Base-by-base conservation (phyloP, 345 rosid species). In the Heritiera fomes region DNA sequence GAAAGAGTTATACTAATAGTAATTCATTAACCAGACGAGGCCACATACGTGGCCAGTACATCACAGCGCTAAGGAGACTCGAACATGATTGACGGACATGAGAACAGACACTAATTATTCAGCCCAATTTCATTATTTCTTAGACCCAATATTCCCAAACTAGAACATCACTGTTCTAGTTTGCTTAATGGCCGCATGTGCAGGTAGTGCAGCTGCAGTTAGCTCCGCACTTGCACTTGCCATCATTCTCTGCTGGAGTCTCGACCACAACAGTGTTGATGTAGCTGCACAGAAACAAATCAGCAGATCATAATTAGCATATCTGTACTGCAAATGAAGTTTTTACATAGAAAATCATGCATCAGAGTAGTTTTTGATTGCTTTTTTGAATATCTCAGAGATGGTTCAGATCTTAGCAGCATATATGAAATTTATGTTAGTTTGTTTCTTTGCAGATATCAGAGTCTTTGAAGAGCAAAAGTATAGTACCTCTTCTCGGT, bases 211-310 rank as follows among this genome's bases (percentile, higher is more conserved):
- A 94, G 60, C 86, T 15, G 94, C 98, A 94, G 87, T 40, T 77
- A 46, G 87, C 11, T 13, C 98, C 97, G 78, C 98, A 94, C 87
- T 91, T 89, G 97, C 98, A 94, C 75, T 89, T 82, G 80, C 94
- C 91, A 1, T 89, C 90, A 71, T 87, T 76, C 86, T 87, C 94
- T 2, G 86, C 94, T 1, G 85, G 82, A 69, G 79, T 85, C 13
- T 87, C 96, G 87, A 89, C 82, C 69, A 70, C 74, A 49, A 87
- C 81, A 13, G 85, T 71, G 75, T 78, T 82, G 76, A 82, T 80
- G 80, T 69, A 80, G 95, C 96, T 91, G 88, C 84, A 75, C 17
- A 52, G 12, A 23, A 23, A 12, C 41, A 46, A 30, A 41, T 47
- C 20, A 47, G 13, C 73, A 47, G 52, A 9, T 23, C 7, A 47